Evolutionary conservation across 1,284 basidiomycete species (phyloP).

Genomic region (Microstroma glucosiphilum): DNA sequence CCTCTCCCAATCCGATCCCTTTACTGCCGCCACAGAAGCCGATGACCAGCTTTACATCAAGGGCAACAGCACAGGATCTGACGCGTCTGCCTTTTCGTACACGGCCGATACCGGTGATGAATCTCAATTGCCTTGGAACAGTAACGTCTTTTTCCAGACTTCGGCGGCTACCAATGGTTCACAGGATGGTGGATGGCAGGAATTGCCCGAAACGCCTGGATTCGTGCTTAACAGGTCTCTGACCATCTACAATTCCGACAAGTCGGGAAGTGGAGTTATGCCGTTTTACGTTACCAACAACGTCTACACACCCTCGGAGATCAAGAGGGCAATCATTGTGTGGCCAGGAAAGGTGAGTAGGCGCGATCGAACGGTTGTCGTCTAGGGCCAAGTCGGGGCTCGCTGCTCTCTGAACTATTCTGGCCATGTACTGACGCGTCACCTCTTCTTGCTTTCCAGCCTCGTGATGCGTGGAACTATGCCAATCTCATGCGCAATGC

Average conservation of each 20-base stretch:
- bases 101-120: neutral
- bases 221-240: constrained; percentile 34
- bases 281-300: constrained; percentile 31
- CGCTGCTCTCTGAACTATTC: neutral
- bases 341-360: constrained; percentile 25
- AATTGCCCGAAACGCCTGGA: constrained; percentile 25
- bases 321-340: constrained; percentile 38
- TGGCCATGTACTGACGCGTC: neutral
- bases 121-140: neutral
- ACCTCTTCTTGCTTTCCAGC: constrained; percentile 13
- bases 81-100: neutral
- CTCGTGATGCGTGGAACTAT: constrained; percentile 45
- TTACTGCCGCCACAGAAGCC: neutral
- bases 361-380: neutral
- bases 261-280: constrained; percentile 17
- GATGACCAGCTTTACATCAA: neutral
- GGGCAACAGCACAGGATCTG: neutral
- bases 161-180: constrained; percentile 10
- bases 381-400: too few relatives aligned
- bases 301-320: constrained; percentile 22
- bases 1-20: neutral
- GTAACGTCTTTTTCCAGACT: neutral
- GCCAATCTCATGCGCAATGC: constrained; percentile 37
- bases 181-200: constrained; percentile 20
- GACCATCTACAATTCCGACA: constrained; percentile 16